Evolutionary conservation across 2,329 filamentous ascomycete species (phyloP).

Genomic region (Penicillium sp.): DNA sequence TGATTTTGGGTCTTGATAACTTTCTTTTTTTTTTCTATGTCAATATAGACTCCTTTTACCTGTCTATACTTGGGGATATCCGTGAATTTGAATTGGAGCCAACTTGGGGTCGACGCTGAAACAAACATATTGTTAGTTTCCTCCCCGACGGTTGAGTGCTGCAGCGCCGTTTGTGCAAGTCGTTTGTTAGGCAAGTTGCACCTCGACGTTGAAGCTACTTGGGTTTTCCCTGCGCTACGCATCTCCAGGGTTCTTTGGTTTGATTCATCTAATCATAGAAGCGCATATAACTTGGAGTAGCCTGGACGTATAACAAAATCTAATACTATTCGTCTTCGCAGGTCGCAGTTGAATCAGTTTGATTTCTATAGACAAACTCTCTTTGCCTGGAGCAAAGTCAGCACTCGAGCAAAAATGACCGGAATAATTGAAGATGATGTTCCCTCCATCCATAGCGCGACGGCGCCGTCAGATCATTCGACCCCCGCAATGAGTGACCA

Average conservation of each 20-base stretch:
- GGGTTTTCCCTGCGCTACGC: background rate
- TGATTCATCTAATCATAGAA: background rate
- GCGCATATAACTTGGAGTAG: background rate
- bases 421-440: background rate
- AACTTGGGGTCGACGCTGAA: background rate
- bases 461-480: conserved; percentile 6
- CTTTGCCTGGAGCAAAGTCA: background rate
- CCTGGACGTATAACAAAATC: background rate
- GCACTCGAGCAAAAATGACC: background rate
- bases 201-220: background rate
- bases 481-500: conserved; percentile 7
- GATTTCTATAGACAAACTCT: background rate
- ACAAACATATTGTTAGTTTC: background rate
- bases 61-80: background rate
- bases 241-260: background rate
- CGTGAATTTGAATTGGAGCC: background rate
- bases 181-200: background rate
- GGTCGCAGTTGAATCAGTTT: background rate
- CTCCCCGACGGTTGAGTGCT: background rate
- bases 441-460: conserved; percentile 8
- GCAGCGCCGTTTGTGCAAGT: background rate
- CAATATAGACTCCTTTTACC: background rate
- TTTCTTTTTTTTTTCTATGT: background rate
- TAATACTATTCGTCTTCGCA: background rate
- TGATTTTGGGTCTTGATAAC: background rate